A percentile compares a stretch with the other conserved stretches of the same genome.
phyloP scores from a whole-genome alignment of 768 basidiomycete genomes.

The Boletus sensibilis region DNA sequence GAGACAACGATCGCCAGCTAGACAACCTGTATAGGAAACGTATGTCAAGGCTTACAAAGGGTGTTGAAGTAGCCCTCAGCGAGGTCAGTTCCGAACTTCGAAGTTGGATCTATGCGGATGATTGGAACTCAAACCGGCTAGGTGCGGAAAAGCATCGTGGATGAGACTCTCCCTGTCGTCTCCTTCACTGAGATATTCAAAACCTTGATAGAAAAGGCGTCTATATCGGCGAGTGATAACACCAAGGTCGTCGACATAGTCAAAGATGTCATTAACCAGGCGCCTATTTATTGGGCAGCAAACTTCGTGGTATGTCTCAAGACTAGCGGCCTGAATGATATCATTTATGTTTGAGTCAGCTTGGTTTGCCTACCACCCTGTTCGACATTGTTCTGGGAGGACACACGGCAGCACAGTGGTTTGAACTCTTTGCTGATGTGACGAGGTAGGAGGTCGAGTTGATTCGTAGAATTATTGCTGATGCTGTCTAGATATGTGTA shows the following conservation, averaged over 20 bases:
- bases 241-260: slow-evolving; percentile 55
- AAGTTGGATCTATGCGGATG: neutral
- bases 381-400: slow-evolving; percentile 40
- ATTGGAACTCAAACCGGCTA: neutral
- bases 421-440: slow-evolving; percentile 50
- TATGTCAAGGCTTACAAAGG: slow-evolving; percentile 17
- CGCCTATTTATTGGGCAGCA: slow-evolving; percentile 63
- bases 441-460: slow-evolving; percentile 25
- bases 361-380: slow-evolving; percentile 36
- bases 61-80: neutral
- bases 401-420: slow-evolving; percentile 42
- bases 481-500: slow-evolving; percentile 36
- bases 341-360: neutral
- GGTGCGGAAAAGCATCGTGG: slow-evolving; percentile 14
- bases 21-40: slow-evolving; percentile 15
- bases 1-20: neutral
- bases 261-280: slow-evolving; percentile 60
- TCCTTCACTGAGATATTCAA: slow-evolving; percentile 13
- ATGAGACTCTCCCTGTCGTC: slow-evolving; percentile 9
- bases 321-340: neutral
- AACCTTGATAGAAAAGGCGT: slow-evolving; percentile 13
- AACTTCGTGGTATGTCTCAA: slow-evolving; percentile 48
- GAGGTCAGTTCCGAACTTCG: slow-evolving; percentile 12
- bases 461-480: neutral
- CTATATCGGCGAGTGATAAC: neutral